Conservation (phyloP, 257 asterid species). For the Petunia axillaris region DNA sequence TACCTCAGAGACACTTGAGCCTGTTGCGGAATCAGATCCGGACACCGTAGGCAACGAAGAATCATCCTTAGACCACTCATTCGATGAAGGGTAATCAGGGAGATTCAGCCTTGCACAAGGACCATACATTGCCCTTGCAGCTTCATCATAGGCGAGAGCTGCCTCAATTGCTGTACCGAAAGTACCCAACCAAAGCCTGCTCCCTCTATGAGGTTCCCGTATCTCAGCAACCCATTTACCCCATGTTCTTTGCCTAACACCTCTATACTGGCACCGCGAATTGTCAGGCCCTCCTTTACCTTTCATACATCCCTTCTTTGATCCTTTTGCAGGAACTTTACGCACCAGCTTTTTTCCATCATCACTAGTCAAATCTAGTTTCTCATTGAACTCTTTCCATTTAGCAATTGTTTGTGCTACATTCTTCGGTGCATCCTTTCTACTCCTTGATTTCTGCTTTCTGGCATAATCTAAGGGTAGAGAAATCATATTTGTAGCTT, state of each 20-base stretch:
- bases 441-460: conserved; percentile 39
- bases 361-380: conserved; percentile 12
- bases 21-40: conserved; percentile 36
- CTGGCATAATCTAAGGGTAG: conserved; percentile 31
- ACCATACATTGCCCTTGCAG: conserved; percentile 49
- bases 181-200: conserved; percentile 51
- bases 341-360: conserved; percentile 26
- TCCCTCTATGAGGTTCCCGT: conserved; percentile 46
- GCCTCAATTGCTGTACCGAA: conserved; percentile 42
- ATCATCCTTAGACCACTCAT: conserved; percentile 13
- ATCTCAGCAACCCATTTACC: conserved; percentile 60
- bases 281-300: conserved; percentile 43
- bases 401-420: conserved; percentile 40
- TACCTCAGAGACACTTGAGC: conserved; percentile 54
- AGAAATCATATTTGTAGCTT: conserved; percentile 25
- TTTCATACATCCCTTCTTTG: conserved; percentile 52
- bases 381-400: conserved; percentile 47
- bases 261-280: conserved; percentile 36
- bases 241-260: conserved; percentile 54
- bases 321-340: conserved; percentile 47
- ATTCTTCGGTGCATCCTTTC: conserved; percentile 24
- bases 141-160: conserved; percentile 53
- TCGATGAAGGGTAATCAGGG: conserved; percentile 13
- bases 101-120: conserved; percentile 43
- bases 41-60: conserved; percentile 37